Evolutionary conservation across 129 eudicot genomes (phyloP).

Genomic region (Artemisia annua): DNA sequence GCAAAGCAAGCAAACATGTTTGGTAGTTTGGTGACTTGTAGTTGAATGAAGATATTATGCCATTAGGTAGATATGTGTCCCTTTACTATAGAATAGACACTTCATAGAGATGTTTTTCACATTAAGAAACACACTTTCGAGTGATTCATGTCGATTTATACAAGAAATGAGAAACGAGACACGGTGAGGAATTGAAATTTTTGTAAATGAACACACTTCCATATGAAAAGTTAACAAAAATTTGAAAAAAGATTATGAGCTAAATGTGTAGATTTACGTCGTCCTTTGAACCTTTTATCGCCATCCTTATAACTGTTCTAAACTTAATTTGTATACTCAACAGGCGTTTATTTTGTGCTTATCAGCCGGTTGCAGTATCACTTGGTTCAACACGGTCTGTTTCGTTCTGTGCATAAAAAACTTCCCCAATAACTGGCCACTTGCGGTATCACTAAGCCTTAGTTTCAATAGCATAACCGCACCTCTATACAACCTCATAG

Average conservation of each 20-base stretch:
- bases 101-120: background rate
- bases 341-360: slow-evolving; percentile 62
- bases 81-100: background rate
- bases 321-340: background rate
- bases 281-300: slow-evolving; percentile 5
- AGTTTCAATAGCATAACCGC: slow-evolving; percentile 81
- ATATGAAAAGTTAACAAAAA: too few relatives aligned
- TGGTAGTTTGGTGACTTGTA: slow-evolving; percentile 37
- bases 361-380: slow-evolving; percentile 68
- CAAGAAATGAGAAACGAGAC: too few relatives aligned
- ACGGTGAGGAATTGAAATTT: too few relatives aligned
- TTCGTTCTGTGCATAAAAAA: slow-evolving; percentile 62
- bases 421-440: slow-evolving; percentile 50
- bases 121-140: too few relatives aligned
- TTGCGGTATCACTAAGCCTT: slow-evolving; percentile 61
- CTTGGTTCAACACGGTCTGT: slow-evolving; percentile 78
- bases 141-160: too few relatives aligned
- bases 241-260: too few relatives aligned
- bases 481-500: slow-evolving; percentile 62
- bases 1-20: slow-evolving; percentile 32
- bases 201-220: too few relatives aligned
- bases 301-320: background rate
- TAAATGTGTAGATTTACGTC: background rate
- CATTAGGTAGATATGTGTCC: slow-evolving; percentile 7
- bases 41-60: slow-evolving; percentile 21